Evolutionary conservation across 768 basidiomycete species (phyloP).

Genomic region (Pisolithus microcarpus): DNA sequence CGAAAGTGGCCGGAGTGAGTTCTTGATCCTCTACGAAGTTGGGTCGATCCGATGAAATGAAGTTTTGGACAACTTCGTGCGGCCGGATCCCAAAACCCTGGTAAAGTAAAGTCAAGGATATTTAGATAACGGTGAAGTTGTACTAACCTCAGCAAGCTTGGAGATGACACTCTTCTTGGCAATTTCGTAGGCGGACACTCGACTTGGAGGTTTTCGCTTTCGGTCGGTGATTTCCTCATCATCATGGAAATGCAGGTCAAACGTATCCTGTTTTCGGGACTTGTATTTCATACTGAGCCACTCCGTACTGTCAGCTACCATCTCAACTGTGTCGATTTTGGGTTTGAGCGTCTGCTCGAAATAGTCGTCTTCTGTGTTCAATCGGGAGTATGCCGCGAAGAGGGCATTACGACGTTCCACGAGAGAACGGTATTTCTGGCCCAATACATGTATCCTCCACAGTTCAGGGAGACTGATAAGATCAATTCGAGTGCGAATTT

Average conservation of each 20-base stretch:
- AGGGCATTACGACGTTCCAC: conserved; percentile 65
- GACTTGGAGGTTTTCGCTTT: conserved; percentile 77
- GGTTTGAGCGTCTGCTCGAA: conserved; percentile 64
- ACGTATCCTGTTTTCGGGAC: conserved; percentile 54
- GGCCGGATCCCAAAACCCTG: conserved; percentile 83
- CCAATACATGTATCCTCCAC: conserved; percentile 87
- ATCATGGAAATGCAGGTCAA: conserved; percentile 64
- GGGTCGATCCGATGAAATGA: conserved; percentile 49
- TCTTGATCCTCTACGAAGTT: conserved; percentile 80
- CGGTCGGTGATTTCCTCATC: conserved; percentile 49
- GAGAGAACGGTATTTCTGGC: conserved; percentile 84
- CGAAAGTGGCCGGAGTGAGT: conserved; percentile 68
- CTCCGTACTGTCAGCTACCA: conserved; percentile 84
- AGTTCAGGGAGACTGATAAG: conserved; percentile 75
- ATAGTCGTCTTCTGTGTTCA: conserved; percentile 66
- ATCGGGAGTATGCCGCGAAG: conserved; percentile 54
- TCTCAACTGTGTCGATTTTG: conserved; percentile 74
- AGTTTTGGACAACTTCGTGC: conserved; percentile 81
- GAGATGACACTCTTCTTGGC: conserved; percentile 73
- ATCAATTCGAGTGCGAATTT: conserved; percentile 55
- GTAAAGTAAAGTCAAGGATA: background rate
- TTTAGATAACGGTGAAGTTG: background rate
- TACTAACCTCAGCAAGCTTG: conserved; percentile 70
- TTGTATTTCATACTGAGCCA: conserved; percentile 87
- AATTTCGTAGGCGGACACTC: conserved; percentile 77